Evolutionary conservation across 371 early-diverging fungal genomes (phyloP).

Genomic region (Mucor sp.): DNA sequence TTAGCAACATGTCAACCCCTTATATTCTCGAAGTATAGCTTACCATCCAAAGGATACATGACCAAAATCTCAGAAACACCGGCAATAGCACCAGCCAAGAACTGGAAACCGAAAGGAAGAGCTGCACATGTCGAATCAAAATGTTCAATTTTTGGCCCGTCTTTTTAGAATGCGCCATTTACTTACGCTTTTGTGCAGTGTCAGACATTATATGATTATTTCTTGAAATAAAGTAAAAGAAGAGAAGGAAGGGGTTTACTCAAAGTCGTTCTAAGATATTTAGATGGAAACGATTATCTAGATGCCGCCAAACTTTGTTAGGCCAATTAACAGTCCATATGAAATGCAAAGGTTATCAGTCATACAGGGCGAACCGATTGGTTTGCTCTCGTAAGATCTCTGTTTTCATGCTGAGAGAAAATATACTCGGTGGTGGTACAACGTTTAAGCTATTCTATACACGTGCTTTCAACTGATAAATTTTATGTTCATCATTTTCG

Average conservation of each 20-base stretch:
- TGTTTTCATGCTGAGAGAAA: constrained; percentile 3
- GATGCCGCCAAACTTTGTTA: constrained; percentile 8
- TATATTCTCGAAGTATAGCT: not conserved
- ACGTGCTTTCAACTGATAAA: constrained; percentile 1
- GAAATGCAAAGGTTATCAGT: not conserved
- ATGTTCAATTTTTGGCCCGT: not conserved
- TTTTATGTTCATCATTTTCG: not conserved
- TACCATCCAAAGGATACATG: constrained; percentile 98
- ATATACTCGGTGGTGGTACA: not conserved
- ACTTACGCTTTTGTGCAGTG: constrained; percentile 36
- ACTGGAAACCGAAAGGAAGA: constrained; percentile 89
- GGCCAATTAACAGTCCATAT: not conserved
- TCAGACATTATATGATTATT: constrained; percentile 24
- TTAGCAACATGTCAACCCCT: not conserved
- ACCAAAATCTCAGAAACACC: constrained; percentile 94
- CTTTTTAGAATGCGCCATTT: not conserved
- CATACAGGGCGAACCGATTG: not conserved
- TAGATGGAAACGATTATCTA: constrained; percentile 6
- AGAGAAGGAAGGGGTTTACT: not conserved
- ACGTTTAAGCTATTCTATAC: not conserved
- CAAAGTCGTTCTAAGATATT: not conserved
- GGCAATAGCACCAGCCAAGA: constrained; percentile 93
- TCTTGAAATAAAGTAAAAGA: not conserved
- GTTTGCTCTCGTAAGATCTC: constrained; percentile 4
- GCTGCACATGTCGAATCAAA: constrained; percentile 43